Percentiles rank a stretch among this genome's conserved stretches.
phyloP scores from a whole-genome alignment of 2,329 filamentous ascomycete genomes.

The Gyromitra esculenta region DNA sequence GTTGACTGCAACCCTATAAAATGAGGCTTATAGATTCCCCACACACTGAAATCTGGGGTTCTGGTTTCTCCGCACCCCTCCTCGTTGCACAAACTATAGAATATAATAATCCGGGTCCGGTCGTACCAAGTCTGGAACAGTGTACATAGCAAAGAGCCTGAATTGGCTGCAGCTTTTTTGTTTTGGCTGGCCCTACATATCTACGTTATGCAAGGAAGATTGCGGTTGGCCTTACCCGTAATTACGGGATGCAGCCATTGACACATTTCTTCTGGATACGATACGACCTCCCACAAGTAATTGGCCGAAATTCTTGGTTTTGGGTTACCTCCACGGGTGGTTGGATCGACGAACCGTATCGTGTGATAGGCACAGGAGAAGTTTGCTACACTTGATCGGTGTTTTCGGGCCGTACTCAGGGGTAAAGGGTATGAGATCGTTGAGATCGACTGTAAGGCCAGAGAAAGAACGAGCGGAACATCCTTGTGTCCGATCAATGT shows the following conservation, averaged over 20 bases:
- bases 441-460: conserved; percentile 6
- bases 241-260: conserved; percentile 21
- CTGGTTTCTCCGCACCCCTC: conserved; percentile 33
- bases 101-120: conserved; percentile 25
- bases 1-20: conserved; percentile 27
- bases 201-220: conserved; percentile 35
- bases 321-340: conserved; percentile 31
- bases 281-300: conserved; percentile 25
- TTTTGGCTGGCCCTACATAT: conserved; percentile 10
- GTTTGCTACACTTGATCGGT: conserved; percentile 31
- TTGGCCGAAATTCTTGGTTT: not conserved
- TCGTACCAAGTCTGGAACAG: conserved; percentile 26
- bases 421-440: conserved; percentile 31
- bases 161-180: conserved; percentile 20
- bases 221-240: conserved; percentile 40
- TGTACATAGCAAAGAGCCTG: conserved; percentile 39
- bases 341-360: conserved; percentile 46
- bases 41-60: conserved; percentile 27
- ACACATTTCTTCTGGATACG: not conserved
- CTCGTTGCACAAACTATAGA: conserved; percentile 35
- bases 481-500: conserved; percentile 32
- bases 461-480: conserved; percentile 1
- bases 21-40: conserved; percentile 31
- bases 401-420: conserved; percentile 47
- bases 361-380: conserved; percentile 27